Base-by-base conservation (phyloP, 2,329 filamentous ascomycete genomes). In the Parascedosporium putredinis region DNA sequence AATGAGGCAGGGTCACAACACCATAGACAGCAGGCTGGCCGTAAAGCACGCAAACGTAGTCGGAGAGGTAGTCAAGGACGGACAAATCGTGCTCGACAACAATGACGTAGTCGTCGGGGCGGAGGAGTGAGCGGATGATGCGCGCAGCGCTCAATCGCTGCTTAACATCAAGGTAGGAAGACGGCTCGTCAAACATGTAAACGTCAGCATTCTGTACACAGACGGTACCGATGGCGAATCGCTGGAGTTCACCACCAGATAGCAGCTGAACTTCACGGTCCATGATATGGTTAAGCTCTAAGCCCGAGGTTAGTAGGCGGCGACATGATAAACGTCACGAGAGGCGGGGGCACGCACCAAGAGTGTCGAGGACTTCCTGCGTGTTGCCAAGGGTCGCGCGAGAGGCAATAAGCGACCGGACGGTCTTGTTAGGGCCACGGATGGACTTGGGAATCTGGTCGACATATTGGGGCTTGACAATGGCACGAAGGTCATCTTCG, bases 21-120 rank as follows among this genome's bases (percentile, higher is more conserved):
- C 93, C 93, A 60, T 98, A 98, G 43, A 96, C 83, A 44, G 93
- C 93, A 33, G 93, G 93, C 69, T 86, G 83, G 58, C 93, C 94
- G 70, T 98, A 98, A 9, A 98, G 83, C 53, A 96, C 88, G 64
- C 93, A 98, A 61, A 98, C 88, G 68, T 93, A 98, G 69, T 98
- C 93, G 50, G 93, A 98, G 51, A 98, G 87, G 64, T 98, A 98
- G 69, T 98, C 94, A 43, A 98, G 79, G 42, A 98, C 90, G 44
- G 91, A 95, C 76, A 98, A 75, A 80, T 98, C 93, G 81, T 98
- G 93, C 78, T 98, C 93, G 60, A 98, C 93, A 55, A 96, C 91
- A 60, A 98, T 97, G 62, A 98, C 87, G 64, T 97, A 98, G 72
- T 95, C 88, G 60, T 96, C 80, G 44, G 88, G 81, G 45, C 87